A percentile compares a stretch with the other conserved stretches of the same genome.
phyloP scores from a whole-genome alignment of 1,284 basidiomycete genomes.

The Ceratobasidium sp. region DNA sequence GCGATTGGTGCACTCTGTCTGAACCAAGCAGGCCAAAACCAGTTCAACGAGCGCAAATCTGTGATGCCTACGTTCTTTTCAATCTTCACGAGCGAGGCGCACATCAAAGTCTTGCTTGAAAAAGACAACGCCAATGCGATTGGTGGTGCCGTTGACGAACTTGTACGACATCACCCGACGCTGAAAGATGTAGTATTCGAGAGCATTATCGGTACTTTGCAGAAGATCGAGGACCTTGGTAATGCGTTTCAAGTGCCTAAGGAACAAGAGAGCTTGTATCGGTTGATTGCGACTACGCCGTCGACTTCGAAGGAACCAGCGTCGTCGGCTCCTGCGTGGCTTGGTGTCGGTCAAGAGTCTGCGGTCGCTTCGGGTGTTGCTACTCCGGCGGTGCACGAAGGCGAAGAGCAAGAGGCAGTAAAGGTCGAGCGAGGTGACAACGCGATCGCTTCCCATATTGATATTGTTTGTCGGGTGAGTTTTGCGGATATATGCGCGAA shows the following conservation, averaged over 20 bases:
- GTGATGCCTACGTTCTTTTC: slow-evolving; percentile 86
- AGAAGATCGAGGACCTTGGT: slow-evolving; percentile 77
- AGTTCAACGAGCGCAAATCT: slow-evolving; percentile 75
- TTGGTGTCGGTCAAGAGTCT: slow-evolving; percentile 26
- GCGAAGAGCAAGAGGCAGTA: slow-evolving; percentile 34
- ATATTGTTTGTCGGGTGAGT: slow-evolving; percentile 73
- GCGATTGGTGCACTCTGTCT: slow-evolving; percentile 97
- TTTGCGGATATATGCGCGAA: slow-evolving; percentile 10
- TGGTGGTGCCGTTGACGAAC: slow-evolving; percentile 91
- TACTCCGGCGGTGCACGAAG: slow-evolving; percentile 43
- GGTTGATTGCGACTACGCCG: slow-evolving; percentile 49
- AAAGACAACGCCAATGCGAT: slow-evolving; percentile 92
- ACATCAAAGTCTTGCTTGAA: slow-evolving; percentile 87
- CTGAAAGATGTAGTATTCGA: slow-evolving; percentile 83
- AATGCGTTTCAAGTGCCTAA: slow-evolving; percentile 63
- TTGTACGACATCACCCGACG: slow-evolving; percentile 93
- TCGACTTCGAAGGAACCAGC: neutral
- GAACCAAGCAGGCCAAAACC: slow-evolving; percentile 88
- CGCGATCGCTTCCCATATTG: slow-evolving; percentile 74
- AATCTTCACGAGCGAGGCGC: slow-evolving; percentile 85
- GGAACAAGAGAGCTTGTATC: slow-evolving; percentile 71
- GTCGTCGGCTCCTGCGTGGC: slow-evolving; percentile 3
- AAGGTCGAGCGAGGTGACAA: slow-evolving; percentile 59
- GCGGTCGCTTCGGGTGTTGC: slow-evolving; percentile 37
- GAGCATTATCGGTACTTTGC: slow-evolving; percentile 72